Conservation (phyloP, 371 early-diverging fungal genomes). For the Vavraia culicis region DNA sequence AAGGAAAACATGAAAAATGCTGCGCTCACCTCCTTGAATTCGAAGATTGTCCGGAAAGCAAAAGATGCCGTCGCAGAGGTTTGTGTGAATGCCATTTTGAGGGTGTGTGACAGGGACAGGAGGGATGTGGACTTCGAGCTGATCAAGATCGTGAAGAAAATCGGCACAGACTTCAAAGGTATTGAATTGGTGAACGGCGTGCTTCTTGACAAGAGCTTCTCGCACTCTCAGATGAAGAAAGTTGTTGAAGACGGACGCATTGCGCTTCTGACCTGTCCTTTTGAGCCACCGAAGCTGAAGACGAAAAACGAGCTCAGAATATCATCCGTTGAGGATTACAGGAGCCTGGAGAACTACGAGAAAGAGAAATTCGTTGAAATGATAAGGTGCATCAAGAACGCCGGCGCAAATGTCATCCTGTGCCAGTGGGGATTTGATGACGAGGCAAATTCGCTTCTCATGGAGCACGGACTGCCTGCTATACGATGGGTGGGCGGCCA, state of each 20-base stretch:
- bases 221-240: constrained; percentile 96
- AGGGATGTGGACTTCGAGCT: constrained; percentile 97
- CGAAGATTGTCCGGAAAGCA: constrained; percentile 77
- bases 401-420: constrained; percentile 84
- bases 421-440: constrained; percentile 99
- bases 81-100: constrained; percentile 81
- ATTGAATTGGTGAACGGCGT: constrained; percentile 82
- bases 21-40: constrained; percentile 82
- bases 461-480: constrained; percentile 88
- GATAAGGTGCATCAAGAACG: constrained; percentile 79
- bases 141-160: constrained; percentile 91
- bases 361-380: constrained; percentile 76
- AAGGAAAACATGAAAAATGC: constrained; percentile 55
- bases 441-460: constrained; percentile 91
- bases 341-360: constrained; percentile 78
- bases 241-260: constrained; percentile 77
- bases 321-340: constrained; percentile 79
- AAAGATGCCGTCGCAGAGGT: constrained; percentile 56
- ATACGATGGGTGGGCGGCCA: constrained; percentile 99
- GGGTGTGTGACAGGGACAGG: constrained; percentile 85
- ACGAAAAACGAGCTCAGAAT: constrained; percentile 97
- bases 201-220: constrained; percentile 93
- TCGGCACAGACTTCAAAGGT: constrained; percentile 75
- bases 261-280: constrained; percentile 93
- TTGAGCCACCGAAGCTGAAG: constrained; percentile 99